Evolutionary conservation across 202 grass and related monocot species (phyloP).

Genomic region (Thinopyrum obtusiflorum): DNA sequence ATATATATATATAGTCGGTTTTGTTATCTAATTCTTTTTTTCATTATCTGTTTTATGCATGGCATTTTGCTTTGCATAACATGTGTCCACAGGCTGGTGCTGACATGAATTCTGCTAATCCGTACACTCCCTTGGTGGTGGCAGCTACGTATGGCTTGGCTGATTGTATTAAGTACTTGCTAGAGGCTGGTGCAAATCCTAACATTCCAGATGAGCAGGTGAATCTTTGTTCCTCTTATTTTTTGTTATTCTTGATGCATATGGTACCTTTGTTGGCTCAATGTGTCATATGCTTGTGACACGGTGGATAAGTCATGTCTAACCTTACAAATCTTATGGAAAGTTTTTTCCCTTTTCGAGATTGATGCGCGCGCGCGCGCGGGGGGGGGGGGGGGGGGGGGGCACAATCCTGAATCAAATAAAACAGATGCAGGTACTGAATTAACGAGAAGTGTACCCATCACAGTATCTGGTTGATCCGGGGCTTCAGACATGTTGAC

Average conservation of each 20-base stretch:
- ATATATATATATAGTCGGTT: neutral
- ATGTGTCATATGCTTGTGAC: neutral
- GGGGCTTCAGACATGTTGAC: too few species aligned
- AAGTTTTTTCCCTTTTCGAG: too few species aligned
- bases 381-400: too few species aligned
- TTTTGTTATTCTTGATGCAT: neutral
- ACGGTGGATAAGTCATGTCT: too few species aligned
- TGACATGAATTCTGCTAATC: slow-evolving; percentile 3
- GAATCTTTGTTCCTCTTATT: neutral
- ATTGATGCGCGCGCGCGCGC: too few species aligned
- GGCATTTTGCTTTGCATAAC: neutral
- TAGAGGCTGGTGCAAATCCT: neutral
- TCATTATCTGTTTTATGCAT: neutral
- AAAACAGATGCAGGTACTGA: too few species aligned
- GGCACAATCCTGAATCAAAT: too few species aligned
- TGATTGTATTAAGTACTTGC: slow-evolving; percentile 16
- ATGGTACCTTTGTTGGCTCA: neutral
- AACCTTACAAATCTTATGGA: too few species aligned
- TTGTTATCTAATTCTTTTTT: neutral
- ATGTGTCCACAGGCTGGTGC: neutral
- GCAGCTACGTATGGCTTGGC: slow-evolving; percentile 14
- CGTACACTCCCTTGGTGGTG: slow-evolving; percentile 1
- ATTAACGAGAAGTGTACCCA: too few species aligned
- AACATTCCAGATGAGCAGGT: neutral
- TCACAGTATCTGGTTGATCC: too few species aligned